A percentile compares a stretch with the other conserved stretches of the same genome.
These are phyloP conservation scores for Plantago elongata DNA, from an alignment of 257 asterid genomes.

Conservation along the genomic window DNA sequence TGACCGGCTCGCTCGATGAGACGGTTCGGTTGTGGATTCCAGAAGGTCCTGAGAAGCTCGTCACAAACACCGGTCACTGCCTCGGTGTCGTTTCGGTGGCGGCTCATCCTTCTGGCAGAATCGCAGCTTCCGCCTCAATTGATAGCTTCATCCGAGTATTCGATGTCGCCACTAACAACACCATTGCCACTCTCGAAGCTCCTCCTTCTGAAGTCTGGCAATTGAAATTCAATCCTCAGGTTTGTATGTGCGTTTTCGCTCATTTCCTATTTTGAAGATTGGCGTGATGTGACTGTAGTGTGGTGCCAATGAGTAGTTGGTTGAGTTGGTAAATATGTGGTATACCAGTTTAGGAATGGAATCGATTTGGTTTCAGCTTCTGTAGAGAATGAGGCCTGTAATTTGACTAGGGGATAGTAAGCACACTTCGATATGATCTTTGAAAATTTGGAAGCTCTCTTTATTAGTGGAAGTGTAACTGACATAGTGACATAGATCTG, in stretches of 20 bases:
- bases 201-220: slow-evolving; percentile 99
- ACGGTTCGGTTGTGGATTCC: slow-evolving; percentile 87
- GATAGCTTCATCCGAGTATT: slow-evolving; percentile 88
- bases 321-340: neutral
- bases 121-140: slow-evolving; percentile 92
- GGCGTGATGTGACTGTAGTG: too few species aligned
- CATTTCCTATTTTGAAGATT: too few species aligned
- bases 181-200: slow-evolving; percentile 90
- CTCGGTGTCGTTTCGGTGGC: slow-evolving; percentile 95
- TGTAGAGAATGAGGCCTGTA: too few species aligned
- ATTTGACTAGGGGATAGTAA: too few species aligned
- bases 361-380: too few species aligned
- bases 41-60: slow-evolving; percentile 38
- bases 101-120: slow-evolving; percentile 84
- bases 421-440: too few species aligned
- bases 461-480: neutral
- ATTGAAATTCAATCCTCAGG: slow-evolving; percentile 84
- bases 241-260: slow-evolving; percentile 8
- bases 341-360: neutral
- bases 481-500: too few species aligned
- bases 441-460: neutral
- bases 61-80: slow-evolving; percentile 80
- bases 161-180: slow-evolving; percentile 67
- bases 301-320: neutral
- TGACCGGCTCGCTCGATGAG: slow-evolving; percentile 94